phyloP scores from a whole-genome alignment of 1,284 basidiomycete genomes.

The Tilletia setariae region DNA sequence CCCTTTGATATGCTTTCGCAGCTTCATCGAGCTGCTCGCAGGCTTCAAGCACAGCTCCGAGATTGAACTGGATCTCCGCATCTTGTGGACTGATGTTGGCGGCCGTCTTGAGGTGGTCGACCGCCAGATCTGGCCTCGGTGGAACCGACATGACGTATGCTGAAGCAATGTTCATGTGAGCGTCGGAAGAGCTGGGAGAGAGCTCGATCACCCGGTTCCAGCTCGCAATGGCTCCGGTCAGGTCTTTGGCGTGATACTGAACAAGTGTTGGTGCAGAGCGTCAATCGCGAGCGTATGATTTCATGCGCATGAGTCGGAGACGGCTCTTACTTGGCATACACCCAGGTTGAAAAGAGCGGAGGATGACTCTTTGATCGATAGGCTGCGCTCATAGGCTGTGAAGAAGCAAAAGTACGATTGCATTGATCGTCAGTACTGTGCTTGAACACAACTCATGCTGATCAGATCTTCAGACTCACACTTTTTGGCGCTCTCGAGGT shows the following conservation, averaged over 20 bases:
- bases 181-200: conserved; percentile 79
- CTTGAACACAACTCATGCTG: neutral
- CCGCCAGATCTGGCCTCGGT: conserved; percentile 79
- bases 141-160: conserved; percentile 86
- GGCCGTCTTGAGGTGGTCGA: conserved; percentile 83
- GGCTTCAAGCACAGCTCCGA: conserved; percentile 84
- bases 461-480: neutral
- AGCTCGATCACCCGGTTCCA: conserved; percentile 58
- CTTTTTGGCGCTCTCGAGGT: conserved; percentile 71
- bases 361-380: conserved; percentile 74
- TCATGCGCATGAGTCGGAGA: neutral
- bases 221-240: conserved; percentile 37
- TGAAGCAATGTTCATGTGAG: conserved; percentile 89
- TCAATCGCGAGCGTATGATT: neutral
- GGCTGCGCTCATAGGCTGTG: conserved; percentile 72
- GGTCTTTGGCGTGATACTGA: conserved; percentile 20
- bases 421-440: neutral
- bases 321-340: conserved; percentile 62
- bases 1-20: conserved; percentile 73
- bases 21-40: conserved; percentile 78
- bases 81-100: conserved; percentile 82
- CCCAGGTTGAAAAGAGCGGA: conserved; percentile 83
- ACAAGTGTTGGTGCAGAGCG: neutral
- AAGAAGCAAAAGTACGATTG: neutral
- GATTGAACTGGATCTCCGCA: conserved; percentile 90